Percentiles rank a stretch among this genome's conserved stretches.
phyloP scores from a whole-genome alignment of 2,329 filamentous ascomycete species.

The Trematosphaeria pertusa region DNA sequence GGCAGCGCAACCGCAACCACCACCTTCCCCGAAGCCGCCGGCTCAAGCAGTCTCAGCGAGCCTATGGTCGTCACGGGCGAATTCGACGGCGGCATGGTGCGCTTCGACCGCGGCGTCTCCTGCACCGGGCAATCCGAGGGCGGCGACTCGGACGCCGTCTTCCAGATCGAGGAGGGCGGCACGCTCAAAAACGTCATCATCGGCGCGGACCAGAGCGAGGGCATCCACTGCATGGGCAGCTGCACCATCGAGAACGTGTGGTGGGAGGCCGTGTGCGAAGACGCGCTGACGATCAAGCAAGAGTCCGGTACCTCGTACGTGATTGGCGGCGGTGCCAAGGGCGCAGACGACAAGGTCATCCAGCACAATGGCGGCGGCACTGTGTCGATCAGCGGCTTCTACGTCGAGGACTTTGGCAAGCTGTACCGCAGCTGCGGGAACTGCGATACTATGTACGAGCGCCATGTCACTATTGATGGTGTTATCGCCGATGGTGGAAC shows the following conservation, averaged over 20 bases:
- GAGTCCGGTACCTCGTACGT: constrained; percentile 42
- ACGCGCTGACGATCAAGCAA: constrained; percentile 47
- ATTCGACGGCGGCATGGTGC: constrained; percentile 45
- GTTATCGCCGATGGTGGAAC: constrained; percentile 53
- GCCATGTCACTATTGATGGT: constrained; percentile 55
- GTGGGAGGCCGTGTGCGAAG: constrained; percentile 48
- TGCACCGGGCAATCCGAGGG: constrained; percentile 56
- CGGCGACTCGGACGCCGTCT: constrained; percentile 57
- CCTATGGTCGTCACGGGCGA: constrained; percentile 30
- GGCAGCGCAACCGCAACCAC: constrained; percentile 17
- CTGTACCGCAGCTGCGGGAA: constrained; percentile 58
- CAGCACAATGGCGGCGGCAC: constrained; percentile 51
- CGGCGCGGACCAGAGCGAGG: constrained; percentile 57
- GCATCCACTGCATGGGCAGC: constrained; percentile 59
- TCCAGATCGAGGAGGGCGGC: constrained; percentile 59
- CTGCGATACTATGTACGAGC: constrained; percentile 56
- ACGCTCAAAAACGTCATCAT: constrained; percentile 64
- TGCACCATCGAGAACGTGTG: constrained; percentile 58
- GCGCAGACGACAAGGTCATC: constrained; percentile 51
- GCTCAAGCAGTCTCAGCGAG: constrained; percentile 27
- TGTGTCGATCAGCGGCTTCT: constrained; percentile 47
- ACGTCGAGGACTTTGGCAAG: constrained; percentile 47
- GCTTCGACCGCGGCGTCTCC: constrained; percentile 39
- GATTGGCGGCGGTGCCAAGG: constrained; percentile 51
- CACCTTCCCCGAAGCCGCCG: constrained; percentile 29